Percentiles rank a stretch among this genome's conserved stretches.
These are phyloP conservation scores for Xylaria sp. DNA, from an alignment of 2,329 filamentous ascomycete species.

Conservation along the genomic window DNA sequence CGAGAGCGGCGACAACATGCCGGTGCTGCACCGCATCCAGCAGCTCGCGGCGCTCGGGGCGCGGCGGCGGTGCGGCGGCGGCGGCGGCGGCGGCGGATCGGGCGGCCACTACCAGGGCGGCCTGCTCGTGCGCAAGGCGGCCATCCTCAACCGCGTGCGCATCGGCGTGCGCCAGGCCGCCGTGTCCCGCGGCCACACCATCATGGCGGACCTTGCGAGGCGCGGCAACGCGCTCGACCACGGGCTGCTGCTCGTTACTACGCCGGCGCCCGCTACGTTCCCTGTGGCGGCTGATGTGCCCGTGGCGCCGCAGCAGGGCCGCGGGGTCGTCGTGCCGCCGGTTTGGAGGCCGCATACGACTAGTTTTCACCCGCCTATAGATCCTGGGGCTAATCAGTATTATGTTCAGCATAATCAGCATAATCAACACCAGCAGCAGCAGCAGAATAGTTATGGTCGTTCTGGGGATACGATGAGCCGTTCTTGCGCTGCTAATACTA, in stretches of 20 bases:
- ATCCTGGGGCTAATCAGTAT: not conserved
- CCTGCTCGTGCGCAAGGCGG: constrained; percentile 68
- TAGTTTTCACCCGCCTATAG: constrained; percentile 28
- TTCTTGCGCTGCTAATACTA: not conserved
- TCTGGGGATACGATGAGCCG: not conserved
- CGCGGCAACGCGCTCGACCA: constrained; percentile 52
- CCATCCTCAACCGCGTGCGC: constrained; percentile 71
- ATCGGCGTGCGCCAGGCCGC: constrained; percentile 57
- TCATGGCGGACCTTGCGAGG: constrained; percentile 50
- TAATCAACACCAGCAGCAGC: not conserved
- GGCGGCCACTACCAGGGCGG: constrained; percentile 58
- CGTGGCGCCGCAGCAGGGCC: not conserved
- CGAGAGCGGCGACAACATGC: constrained; percentile 60
- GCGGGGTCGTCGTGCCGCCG: constrained; percentile 32
- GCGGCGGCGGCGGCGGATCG: constrained; percentile 45
- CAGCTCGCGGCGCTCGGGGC: constrained; percentile 57
- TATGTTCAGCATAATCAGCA: not conserved
- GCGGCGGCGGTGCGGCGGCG: constrained; percentile 51
- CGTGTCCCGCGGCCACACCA: constrained; percentile 47
- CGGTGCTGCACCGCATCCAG: constrained; percentile 55
- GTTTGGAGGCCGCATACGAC: constrained; percentile 48
- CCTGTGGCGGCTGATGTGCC: not conserved
- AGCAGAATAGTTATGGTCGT: not conserved
- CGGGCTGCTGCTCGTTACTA: constrained; percentile 49
- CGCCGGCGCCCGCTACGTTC: constrained; percentile 34